A percentile compares a stretch with the other conserved stretches of the same genome.
Conservation (phyloP, 768 basidiomycete species). For the Psilocybe tampanensis region DNA sequence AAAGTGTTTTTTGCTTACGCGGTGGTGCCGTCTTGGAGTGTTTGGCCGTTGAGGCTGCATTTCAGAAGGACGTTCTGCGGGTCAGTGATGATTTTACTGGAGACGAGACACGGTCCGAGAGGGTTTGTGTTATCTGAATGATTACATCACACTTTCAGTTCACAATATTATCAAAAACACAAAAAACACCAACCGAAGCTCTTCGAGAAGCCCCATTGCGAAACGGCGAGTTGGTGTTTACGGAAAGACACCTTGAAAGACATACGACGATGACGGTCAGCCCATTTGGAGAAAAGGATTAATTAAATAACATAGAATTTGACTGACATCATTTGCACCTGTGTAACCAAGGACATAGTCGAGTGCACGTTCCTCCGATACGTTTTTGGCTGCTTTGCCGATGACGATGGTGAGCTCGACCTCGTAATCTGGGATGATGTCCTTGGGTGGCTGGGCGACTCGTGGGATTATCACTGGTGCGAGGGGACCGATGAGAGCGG, state of each 20-base stretch:
- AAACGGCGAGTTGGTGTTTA: slow-evolving; percentile 75
- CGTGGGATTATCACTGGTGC: slow-evolving; percentile 67
- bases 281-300: neutral
- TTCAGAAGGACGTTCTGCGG: slow-evolving; percentile 67
- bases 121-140: slow-evolving; percentile 66
- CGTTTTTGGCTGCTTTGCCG: slow-evolving; percentile 79
- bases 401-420: slow-evolving; percentile 83
- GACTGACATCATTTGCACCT: slow-evolving; percentile 70
- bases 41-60: slow-evolving; percentile 64
- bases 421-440: slow-evolving; percentile 81
- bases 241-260: slow-evolving; percentile 76
- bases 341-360: slow-evolving; percentile 88
- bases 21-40: slow-evolving; percentile 79
- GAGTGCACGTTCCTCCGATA: slow-evolving; percentile 77
- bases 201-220: slow-evolving; percentile 90
- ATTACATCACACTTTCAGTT: neutral
- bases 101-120: slow-evolving; percentile 80
- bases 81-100: slow-evolving; percentile 61
- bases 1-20: slow-evolving; percentile 46
- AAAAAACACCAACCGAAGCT: slow-evolving; percentile 63
- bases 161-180: neutral
- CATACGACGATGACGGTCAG: slow-evolving; percentile 4
- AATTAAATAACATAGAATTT: neutral
- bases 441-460: slow-evolving; percentile 67
- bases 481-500: slow-evolving; percentile 69